A percentile compares a stretch with the other conserved stretches of the same genome.
phyloP scores from a whole-genome alignment of 305 asterid genomes.

The Fraxinus xanthoxyloides region DNA sequence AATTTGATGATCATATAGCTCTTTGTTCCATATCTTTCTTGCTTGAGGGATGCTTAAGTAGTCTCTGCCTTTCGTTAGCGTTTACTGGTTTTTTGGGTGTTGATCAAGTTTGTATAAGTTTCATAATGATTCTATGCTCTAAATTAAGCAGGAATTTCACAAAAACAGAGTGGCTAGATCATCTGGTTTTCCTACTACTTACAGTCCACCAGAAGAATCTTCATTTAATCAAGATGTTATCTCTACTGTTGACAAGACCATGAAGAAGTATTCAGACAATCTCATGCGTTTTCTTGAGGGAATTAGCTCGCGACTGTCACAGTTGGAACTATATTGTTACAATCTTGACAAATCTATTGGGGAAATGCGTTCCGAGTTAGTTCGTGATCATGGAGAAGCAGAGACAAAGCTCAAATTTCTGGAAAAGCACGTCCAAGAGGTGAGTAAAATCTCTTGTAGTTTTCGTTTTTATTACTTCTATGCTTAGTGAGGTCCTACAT shows the following conservation, averaged over 20 bases:
- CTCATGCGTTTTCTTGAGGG: constrained; percentile 93
- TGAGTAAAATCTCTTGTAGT: constrained; percentile 13
- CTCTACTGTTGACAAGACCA: constrained; percentile 61
- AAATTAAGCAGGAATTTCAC: constrained; percentile 62
- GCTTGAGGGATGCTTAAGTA: neutral
- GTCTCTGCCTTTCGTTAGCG: neutral
- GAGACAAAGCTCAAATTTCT: constrained; percentile 74
- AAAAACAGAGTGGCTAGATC: constrained; percentile 84
- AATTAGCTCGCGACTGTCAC: constrained; percentile 77
- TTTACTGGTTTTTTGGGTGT: neutral
- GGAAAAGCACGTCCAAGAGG: constrained; percentile 88
- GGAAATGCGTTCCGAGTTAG: constrained; percentile 80
- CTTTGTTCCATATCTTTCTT: neutral
- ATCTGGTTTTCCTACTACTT: constrained; percentile 58
- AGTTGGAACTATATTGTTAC: constrained; percentile 64
- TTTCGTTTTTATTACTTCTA: neutral
- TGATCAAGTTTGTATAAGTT: neutral
- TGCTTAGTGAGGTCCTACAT: neutral
- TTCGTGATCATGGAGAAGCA: constrained; percentile 72
- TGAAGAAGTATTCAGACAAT: constrained; percentile 84
- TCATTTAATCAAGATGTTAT: constrained; percentile 63
- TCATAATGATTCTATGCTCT: neutral
- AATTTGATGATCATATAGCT: neutral
- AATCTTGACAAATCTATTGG: constrained; percentile 85
- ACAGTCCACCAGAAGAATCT: constrained; percentile 74